Conservation (phyloP, 1,284 basidiomycete species). For the Cutaneotrichosporon daszewskae region DNA sequence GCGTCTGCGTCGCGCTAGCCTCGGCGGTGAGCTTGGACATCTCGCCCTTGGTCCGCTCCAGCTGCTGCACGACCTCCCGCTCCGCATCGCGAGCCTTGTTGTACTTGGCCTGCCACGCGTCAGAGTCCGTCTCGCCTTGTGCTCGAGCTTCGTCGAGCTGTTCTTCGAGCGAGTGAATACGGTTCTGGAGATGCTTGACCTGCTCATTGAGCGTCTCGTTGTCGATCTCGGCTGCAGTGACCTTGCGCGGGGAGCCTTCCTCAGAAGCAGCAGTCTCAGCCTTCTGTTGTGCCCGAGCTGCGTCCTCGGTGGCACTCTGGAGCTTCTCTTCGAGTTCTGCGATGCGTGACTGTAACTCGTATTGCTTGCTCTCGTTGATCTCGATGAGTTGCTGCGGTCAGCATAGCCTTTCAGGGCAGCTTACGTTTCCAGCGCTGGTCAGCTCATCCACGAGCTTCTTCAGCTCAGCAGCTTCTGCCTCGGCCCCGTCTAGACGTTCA, state of each 20-base stretch:
- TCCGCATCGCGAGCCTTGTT: slow-evolving; percentile 72
- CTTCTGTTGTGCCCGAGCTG: neutral
- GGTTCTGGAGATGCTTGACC: slow-evolving; percentile 73
- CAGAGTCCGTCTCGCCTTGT: slow-evolving; percentile 68
- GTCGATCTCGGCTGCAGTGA: slow-evolving; percentile 76
- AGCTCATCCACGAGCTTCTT: slow-evolving; percentile 42
- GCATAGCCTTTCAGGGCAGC: slow-evolving; percentile 5
- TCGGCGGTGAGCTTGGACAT: slow-evolving; percentile 58
- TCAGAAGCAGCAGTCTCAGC: slow-evolving; percentile 8
- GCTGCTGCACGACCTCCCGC: slow-evolving; percentile 61
- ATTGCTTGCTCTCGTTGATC: slow-evolving; percentile 74
- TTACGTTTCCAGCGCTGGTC: slow-evolving; percentile 41
- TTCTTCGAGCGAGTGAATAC: slow-evolving; percentile 72
- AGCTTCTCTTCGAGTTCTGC: slow-evolving; percentile 56
- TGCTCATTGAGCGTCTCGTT: slow-evolving; percentile 87
- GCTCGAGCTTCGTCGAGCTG: slow-evolving; percentile 70
- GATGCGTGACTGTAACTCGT: slow-evolving; percentile 69
- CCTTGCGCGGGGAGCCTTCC: slow-evolving; percentile 39
- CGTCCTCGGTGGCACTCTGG: slow-evolving; percentile 12
- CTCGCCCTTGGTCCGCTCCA: slow-evolving; percentile 59
- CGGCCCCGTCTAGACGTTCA: slow-evolving; percentile 35
- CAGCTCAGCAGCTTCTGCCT: slow-evolving; percentile 31
- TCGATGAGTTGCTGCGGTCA: slow-evolving; percentile 73
- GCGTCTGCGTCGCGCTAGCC: slow-evolving; percentile 58
- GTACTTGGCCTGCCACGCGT: slow-evolving; percentile 59